Evolutionary conservation across 2,329 filamentous ascomycete genomes (phyloP).

Genomic region (Colletotrichum graminicola): DNA sequence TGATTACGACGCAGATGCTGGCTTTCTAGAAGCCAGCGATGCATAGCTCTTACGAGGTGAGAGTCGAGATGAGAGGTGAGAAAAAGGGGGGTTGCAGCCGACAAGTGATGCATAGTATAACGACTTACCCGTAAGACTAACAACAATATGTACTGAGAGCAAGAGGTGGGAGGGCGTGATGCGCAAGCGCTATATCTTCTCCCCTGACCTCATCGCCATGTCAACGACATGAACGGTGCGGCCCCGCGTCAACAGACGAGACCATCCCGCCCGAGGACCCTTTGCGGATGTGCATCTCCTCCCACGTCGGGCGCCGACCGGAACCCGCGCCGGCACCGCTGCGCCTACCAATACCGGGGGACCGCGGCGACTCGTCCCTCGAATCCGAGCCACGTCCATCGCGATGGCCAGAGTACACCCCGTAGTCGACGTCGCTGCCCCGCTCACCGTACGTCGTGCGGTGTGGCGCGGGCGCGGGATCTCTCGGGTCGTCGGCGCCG

Average conservation of each 20-base stretch:
- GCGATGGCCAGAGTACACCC: constrained; percentile 15
- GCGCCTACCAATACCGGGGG: constrained; percentile 5
- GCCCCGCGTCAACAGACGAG: constrained; percentile 4
- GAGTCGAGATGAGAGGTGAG: too few relatives aligned
- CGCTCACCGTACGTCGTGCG: constrained; percentile 26
- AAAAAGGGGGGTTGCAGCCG: too few relatives aligned
- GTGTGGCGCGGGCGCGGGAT: neutral
- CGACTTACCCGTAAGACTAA: neutral
- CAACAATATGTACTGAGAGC: too few relatives aligned
- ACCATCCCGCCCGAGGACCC: constrained; percentile 11
- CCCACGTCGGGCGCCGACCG: constrained; percentile 24
- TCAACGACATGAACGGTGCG: constrained; percentile 32
- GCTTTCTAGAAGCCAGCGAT: too few relatives aligned
- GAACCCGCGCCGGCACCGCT: neutral
- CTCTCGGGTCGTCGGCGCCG: constrained; percentile 3
- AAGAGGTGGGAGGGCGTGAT: neutral
- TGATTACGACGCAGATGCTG: too few relatives aligned
- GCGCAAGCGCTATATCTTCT: neutral
- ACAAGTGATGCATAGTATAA: too few relatives aligned
- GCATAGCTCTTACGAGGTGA: too few relatives aligned
- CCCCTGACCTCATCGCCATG: neutral
- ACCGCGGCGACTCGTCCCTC: constrained; percentile 29
- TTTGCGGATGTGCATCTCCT: constrained; percentile 24
- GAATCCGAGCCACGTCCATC: neutral
- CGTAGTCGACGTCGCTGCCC: constrained; percentile 20